These are phyloP conservation scores for Leucaena leucocephala DNA, from an alignment of 306 rosid species.

Conservation along the genomic window DNA sequence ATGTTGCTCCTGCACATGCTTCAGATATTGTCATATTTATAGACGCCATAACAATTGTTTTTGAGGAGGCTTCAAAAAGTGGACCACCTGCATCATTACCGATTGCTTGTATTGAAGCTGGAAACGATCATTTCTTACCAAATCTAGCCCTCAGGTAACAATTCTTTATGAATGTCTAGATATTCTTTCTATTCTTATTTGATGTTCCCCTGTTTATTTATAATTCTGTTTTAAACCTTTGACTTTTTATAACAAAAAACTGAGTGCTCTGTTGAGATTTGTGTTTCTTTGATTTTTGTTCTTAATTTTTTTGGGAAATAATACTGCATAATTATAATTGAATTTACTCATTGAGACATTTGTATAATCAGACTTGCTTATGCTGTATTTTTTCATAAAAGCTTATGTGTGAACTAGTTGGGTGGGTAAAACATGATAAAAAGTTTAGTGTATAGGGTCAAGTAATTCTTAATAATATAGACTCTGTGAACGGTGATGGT, in stretches of 20 bases:
- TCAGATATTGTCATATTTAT: constrained; percentile 79
- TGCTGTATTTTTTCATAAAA: neutral
- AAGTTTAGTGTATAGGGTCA: neutral
- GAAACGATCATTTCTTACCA: constrained; percentile 81
- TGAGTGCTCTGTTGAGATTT: no score
- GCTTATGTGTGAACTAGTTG: neutral
- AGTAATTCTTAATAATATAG: neutral
- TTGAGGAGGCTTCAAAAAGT: constrained; percentile 80
- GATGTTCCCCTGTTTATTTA: constrained; percentile 55
- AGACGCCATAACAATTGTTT: constrained; percentile 92
- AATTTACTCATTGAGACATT: neutral
- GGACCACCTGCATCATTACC: constrained; percentile 78
- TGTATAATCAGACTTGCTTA: neutral
- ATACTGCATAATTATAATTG: neutral
- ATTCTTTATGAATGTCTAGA: constrained; percentile 27
- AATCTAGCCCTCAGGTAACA: constrained; percentile 85
- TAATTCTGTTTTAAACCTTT: no score
- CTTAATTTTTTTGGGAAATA: no score
- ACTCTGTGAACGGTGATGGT: neutral
- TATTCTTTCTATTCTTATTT: neutral
- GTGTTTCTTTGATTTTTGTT: no score
- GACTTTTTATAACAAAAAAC: no score
- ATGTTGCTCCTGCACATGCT: constrained; percentile 81
- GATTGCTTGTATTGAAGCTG: constrained; percentile 88
- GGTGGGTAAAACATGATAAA: neutral